phyloP scores from a whole-genome alignment of 2,329 filamentous ascomycete genomes.

The Escovopsis sp. region DNA sequence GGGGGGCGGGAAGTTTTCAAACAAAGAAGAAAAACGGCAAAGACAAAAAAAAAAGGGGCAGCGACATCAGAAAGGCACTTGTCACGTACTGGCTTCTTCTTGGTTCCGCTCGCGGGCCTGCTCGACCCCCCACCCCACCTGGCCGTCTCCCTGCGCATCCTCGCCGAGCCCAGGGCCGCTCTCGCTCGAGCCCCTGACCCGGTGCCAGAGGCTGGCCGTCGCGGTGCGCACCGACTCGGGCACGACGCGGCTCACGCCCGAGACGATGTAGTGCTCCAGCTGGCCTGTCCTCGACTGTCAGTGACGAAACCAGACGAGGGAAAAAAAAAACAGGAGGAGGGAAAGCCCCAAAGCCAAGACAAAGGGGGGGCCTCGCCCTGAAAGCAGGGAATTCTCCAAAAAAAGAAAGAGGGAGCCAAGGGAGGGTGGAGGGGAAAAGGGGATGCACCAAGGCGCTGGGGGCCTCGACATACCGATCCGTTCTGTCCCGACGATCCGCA shows the following conservation, averaged over 20 bases:
- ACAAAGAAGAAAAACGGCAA: background rate
- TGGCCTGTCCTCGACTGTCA: slow-evolving; percentile 26
- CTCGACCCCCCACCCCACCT: slow-evolving; percentile 43
- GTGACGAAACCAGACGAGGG: background rate
- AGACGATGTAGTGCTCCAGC: slow-evolving; percentile 52
- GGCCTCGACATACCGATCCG: slow-evolving; percentile 59
- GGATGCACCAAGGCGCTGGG: too few species aligned
- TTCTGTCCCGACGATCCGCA: slow-evolving; percentile 70
- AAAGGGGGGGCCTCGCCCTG: too few species aligned
- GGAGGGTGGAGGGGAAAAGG: background rate
- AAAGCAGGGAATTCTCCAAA: too few species aligned
- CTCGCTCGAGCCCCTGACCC: slow-evolving; percentile 24
- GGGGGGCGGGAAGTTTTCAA: too few species aligned
- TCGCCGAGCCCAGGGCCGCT: slow-evolving; percentile 23
- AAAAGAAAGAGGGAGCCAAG: background rate
- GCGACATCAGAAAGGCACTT: too few species aligned
- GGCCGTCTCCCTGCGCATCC: slow-evolving; percentile 20
- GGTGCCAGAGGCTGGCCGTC: slow-evolving; percentile 34
- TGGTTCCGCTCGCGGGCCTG: slow-evolving; percentile 45
- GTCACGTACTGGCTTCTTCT: slow-evolving; percentile 64
- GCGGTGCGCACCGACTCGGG: slow-evolving; percentile 41
- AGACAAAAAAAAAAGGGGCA: background rate
- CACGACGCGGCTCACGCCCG: slow-evolving; percentile 40
- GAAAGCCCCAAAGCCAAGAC: background rate
- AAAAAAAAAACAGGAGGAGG: background rate